A percentile compares a stretch with the other conserved stretches of the same genome.
phyloP scores from a whole-genome alignment of 495 filamentous ascomycete genomes.

The Tuber calosporum region DNA sequence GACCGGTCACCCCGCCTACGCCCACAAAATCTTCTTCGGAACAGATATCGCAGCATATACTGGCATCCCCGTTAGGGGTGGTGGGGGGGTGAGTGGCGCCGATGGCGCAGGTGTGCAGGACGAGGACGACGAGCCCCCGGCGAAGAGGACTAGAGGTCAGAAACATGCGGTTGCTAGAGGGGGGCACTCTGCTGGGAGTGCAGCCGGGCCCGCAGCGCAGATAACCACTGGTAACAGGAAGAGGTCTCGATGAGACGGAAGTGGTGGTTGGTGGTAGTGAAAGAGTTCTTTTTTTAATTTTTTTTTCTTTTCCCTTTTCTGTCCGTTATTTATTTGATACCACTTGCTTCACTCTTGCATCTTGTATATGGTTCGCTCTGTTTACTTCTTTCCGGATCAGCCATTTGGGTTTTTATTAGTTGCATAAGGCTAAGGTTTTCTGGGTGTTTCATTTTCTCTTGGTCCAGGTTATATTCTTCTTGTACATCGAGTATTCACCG shows the following conservation, averaged over 20 bases:
- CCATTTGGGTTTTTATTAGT: slow-evolving; percentile 13
- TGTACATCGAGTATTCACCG: background rate
- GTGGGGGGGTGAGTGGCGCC: slow-evolving; percentile 1
- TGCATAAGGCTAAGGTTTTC: slow-evolving; percentile 19
- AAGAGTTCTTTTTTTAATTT: slow-evolving; percentile 7
- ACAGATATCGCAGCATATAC: slow-evolving; percentile 24
- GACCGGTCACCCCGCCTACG: slow-evolving; percentile 11
- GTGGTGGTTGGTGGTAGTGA: background rate
- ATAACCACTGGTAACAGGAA: slow-evolving; percentile 14
- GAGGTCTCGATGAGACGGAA: slow-evolving; percentile 15
- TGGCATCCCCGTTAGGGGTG: slow-evolving; percentile 14
- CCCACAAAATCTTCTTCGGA: slow-evolving; percentile 25
- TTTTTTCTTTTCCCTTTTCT: slow-evolving; percentile 1
- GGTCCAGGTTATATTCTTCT: background rate
- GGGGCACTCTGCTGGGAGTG: slow-evolving; percentile 13
- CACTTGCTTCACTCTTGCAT: slow-evolving; percentile 8
- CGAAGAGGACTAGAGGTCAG: slow-evolving; percentile 31
- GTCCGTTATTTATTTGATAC: slow-evolving; percentile 8
- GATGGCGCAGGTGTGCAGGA: slow-evolving; percentile 8
- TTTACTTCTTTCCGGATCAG: slow-evolving; percentile 3
- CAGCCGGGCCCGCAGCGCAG: background rate
- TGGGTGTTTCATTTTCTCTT: background rate
- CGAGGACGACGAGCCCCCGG: slow-evolving; percentile 24
- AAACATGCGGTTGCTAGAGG: slow-evolving; percentile 28
- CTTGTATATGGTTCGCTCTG: slow-evolving; percentile 2